Conservation (phyloP, 2,329 filamentous ascomycete genomes). For the Talaromyces sp. region DNA sequence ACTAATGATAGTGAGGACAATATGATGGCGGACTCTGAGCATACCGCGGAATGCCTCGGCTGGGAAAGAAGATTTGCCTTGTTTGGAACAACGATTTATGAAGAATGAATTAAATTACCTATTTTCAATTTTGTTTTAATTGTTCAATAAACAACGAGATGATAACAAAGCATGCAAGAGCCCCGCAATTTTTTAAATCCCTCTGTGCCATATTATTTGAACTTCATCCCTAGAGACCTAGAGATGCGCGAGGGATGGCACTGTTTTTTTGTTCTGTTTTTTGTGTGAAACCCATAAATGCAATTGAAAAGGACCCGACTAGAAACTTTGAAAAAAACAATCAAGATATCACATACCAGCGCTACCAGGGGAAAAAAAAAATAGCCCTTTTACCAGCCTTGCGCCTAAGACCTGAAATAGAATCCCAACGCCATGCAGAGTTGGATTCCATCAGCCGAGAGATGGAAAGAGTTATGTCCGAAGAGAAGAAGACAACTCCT, state of each 20-base stretch:
- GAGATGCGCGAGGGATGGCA: neutral
- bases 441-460: neutral
- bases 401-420: neutral
- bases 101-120: conserved; percentile 9
- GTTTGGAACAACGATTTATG: conserved; percentile 58
- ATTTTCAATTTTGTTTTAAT: neutral
- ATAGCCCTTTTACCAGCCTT: neutral
- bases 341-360: neutral
- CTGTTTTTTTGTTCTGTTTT: neutral
- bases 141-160: neutral
- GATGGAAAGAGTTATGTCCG: neutral
- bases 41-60: conserved; percentile 39
- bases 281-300: neutral
- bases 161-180: neutral
- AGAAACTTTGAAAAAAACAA: neutral
- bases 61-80: conserved; percentile 63
- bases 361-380: neutral
- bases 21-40: conserved; percentile 20
- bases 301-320: neutral
- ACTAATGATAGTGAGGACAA: conserved; percentile 17
- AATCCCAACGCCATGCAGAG: neutral
- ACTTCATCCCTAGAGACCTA: neutral
- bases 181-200: neutral
- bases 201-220: neutral
- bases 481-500: neutral